Base-by-base conservation (phyloP, 176 grass and related monocot species). In the Alopecurus myosuroides region DNA sequence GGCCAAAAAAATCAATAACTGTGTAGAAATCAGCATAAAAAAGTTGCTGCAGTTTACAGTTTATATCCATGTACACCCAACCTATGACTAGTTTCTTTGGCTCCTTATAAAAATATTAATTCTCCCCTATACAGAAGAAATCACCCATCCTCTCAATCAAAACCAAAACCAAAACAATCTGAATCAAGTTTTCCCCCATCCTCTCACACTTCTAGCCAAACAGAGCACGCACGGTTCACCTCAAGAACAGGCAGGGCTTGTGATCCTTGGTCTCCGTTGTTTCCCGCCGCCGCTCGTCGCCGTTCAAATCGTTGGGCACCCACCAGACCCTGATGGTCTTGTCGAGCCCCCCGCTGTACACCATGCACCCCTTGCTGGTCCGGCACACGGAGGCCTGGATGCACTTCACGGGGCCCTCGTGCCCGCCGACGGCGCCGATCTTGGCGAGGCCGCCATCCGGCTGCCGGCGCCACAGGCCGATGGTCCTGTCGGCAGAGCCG, bases 321-420 rank as follows among this genome's bases (percentile, higher is more conserved):
- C 97, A 99, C 97, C 97, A 99, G 48, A 99, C 97, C 70, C 91
- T 94, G 77, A 99, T 91, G 84, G 70, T 99, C 86, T 90, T 96
- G 55, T 99, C 97, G 7, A 99, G 77, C 42, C 97, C 88, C 4
- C 97, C 97, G 74, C 89, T 94, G 81, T 96, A 96, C 78, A 99
- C 77, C 89, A 99, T 90, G 36, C 81, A 94, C 0, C 97, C 93
- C 3, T 92, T 88, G 77, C 75, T 89, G 6, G 87, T 50, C 39
- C 91, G 77, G 66, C 89, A 87, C 42, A 86, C 70, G 18, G 85
- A 85, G 17, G 88, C 88, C 75, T 96, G 97, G 80, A 99, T 70
- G 81, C 97, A 99, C 82, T 93, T 96, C 14, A 99, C 91, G 0
- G 97, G 97, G 3, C 91, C 97, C 46, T 96, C 93, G 76, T 96